Percentiles rank a stretch among this genome's conserved stretches.
Evolutionary conservation across 2,329 filamentous ascomycete genomes (phyloP).

Genomic region (Neofusicoccum umdonicola): DNA sequence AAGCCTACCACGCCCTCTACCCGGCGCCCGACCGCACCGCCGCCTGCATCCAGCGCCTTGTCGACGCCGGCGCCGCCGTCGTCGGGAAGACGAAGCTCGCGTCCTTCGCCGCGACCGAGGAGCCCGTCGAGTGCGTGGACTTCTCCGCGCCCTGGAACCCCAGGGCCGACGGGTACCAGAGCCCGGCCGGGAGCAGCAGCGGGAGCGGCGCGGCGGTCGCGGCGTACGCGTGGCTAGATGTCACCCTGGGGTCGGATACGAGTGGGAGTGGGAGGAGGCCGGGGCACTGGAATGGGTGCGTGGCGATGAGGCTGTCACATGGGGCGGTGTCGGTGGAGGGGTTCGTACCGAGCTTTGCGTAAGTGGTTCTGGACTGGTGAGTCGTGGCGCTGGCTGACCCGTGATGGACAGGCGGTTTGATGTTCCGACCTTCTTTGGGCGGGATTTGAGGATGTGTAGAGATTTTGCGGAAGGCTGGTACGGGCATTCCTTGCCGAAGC

Average conservation of each 20-base stretch:
- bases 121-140: constrained; percentile 33
- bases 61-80: constrained; percentile 13
- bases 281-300: constrained; percentile 24
- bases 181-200: background rate
- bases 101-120: constrained; percentile 21
- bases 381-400: background rate
- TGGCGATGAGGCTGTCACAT: constrained; percentile 21
- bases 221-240: constrained; percentile 8
- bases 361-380: background rate
- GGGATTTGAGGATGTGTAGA: constrained; percentile 17
- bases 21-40: background rate
- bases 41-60: background rate
- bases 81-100: constrained; percentile 21
- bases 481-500: constrained; percentile 11
- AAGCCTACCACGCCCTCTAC: constrained; percentile 18
- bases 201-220: constrained; percentile 3
- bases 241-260: constrained; percentile 6
- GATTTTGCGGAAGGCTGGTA: constrained; percentile 21
- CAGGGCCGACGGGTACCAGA: constrained; percentile 34
- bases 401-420: constrained; percentile 14
- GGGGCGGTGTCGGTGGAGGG: constrained; percentile 19
- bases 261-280: constrained; percentile 23
- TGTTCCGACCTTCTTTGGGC: constrained; percentile 20
- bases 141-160: constrained; percentile 42
- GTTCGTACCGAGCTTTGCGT: constrained; percentile 18